These are phyloP conservation scores for Vigna hirtella DNA, from an alignment of 306 rosid species.

Conservation along the genomic window DNA sequence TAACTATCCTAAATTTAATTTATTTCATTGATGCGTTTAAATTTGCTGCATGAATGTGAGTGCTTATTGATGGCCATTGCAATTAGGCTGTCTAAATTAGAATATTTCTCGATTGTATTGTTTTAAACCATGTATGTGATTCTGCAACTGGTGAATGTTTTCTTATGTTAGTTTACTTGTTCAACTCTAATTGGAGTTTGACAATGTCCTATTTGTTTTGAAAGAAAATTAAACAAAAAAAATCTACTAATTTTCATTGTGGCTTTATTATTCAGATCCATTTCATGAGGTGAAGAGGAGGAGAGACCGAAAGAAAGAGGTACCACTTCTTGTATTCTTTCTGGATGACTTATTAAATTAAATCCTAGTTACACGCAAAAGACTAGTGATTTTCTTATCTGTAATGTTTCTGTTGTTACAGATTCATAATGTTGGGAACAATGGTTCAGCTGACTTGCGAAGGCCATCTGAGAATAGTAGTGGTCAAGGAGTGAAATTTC, in stretches of 20 bases:
- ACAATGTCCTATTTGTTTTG: slow-evolving; percentile 6
- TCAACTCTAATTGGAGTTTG: slow-evolving; percentile 21
- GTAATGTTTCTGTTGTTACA: slow-evolving; percentile 45
- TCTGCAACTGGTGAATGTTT: not conserved
- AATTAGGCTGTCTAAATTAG: not conserved
- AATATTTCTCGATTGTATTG: slow-evolving; percentile 10
- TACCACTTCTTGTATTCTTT: slow-evolving; percentile 32
- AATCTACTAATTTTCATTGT: slow-evolving; percentile 33
- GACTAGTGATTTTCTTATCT: not conserved
- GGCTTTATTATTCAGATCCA: slow-evolving; percentile 62
- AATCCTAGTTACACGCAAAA: not conserved
- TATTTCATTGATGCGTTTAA: not conserved
- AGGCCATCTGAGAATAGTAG: slow-evolving; percentile 62
- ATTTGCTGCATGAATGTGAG: not conserved
- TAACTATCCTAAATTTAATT: not conserved
- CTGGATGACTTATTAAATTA: slow-evolving; percentile 24
- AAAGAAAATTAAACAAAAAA: slow-evolving; percentile 8
- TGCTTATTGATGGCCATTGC: slow-evolving; percentile 20
- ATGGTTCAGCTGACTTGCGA: slow-evolving; percentile 54
- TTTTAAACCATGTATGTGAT: slow-evolving; percentile 23
- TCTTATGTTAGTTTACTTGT: not conserved
- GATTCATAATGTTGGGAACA: slow-evolving; percentile 63
- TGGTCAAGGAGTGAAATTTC: slow-evolving; percentile 61
- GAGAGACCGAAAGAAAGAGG: slow-evolving; percentile 94
- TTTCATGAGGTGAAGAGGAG: slow-evolving; percentile 97